phyloP scores from a whole-genome alignment of 2,329 filamentous ascomycete species.

The Fusarium floridanum region DNA sequence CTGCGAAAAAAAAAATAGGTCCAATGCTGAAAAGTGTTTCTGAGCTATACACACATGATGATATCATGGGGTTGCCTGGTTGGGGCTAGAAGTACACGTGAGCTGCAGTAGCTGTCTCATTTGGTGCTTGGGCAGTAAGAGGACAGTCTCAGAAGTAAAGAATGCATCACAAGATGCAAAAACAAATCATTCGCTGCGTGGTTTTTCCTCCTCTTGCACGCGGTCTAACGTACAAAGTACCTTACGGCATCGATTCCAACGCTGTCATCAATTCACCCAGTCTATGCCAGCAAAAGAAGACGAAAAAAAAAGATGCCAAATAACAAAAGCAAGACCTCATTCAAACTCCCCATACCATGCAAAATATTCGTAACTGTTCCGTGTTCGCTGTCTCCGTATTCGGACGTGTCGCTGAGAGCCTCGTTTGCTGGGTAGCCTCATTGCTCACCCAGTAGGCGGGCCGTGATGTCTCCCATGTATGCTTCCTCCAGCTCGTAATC shows the following conservation, averaged over 20 bases:
- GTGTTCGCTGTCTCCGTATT: slow-evolving; percentile 13
- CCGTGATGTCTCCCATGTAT: slow-evolving; percentile 91
- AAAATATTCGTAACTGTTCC: slow-evolving; percentile 17
- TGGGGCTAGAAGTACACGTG: slow-evolving; percentile 13
- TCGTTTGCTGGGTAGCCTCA: slow-evolving; percentile 43
- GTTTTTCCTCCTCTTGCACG: background rate
- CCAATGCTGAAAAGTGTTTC: slow-evolving; percentile 40
- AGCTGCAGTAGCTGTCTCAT: slow-evolving; percentile 2
- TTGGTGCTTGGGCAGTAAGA: background rate
- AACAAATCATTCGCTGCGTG: background rate
- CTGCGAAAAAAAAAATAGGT: slow-evolving; percentile 22
- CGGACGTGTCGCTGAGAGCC: background rate
- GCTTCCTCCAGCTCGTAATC: slow-evolving; percentile 91
- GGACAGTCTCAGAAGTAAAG: background rate
- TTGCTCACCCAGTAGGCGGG: slow-evolving; percentile 84
- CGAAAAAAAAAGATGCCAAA: slow-evolving; percentile 1
- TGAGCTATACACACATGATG: slow-evolving; percentile 7
- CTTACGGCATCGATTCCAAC: background rate
- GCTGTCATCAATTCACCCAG: slow-evolving; percentile 8
- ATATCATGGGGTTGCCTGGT: background rate
- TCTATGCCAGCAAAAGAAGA: slow-evolving; percentile 20
- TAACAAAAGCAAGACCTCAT: slow-evolving; percentile 13
- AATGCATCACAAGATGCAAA: background rate
- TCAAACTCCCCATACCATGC: slow-evolving; percentile 45
- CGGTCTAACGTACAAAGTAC: background rate